Percentiles rank a stretch among this genome's conserved stretches.
These are phyloP conservation scores for Erigeron philadelphicus DNA, from an alignment of 140 eudicot species.

Conservation along the genomic window DNA sequence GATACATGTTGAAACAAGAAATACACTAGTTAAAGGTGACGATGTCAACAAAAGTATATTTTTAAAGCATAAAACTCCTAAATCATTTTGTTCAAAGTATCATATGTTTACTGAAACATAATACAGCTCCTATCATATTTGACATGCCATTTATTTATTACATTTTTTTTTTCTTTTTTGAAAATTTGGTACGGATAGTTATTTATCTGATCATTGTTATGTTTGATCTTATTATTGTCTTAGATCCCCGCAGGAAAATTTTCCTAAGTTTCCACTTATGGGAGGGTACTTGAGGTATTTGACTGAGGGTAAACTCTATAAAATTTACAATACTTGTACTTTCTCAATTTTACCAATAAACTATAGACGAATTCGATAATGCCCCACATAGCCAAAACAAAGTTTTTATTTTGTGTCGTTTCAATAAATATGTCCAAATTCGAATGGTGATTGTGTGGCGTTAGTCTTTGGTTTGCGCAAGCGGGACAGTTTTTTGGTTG, in stretches of 20 bases:
- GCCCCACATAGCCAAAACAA: too few species aligned
- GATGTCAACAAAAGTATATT: not conserved
- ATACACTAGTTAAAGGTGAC: not conserved
- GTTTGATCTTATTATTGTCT: not conserved
- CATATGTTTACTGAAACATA: not conserved
- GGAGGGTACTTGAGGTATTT: not conserved
- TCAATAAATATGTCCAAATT: too few species aligned
- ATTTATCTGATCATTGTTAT: not conserved
- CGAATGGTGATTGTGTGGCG: too few species aligned
- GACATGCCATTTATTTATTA: not conserved
- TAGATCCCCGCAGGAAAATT: not conserved
- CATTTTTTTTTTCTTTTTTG: not conserved
- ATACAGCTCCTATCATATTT: too few species aligned
- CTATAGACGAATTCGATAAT: too few species aligned
- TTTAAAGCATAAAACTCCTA: not conserved
- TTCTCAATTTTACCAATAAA: too few species aligned
- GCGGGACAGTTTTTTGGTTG: too few species aligned
- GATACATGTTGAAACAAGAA: conserved; percentile 13
- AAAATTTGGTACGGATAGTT: not conserved
- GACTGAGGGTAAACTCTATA: not conserved
- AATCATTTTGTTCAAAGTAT: not conserved
- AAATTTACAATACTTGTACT: too few species aligned
- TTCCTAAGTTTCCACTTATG: not conserved
- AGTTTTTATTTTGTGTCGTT: too few species aligned
- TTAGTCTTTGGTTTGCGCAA: too few species aligned